Percentiles rank a stretch among this genome's conserved stretches.
Conservation (phyloP, 805 yeast species). For the Candida jianshihensis region DNA sequence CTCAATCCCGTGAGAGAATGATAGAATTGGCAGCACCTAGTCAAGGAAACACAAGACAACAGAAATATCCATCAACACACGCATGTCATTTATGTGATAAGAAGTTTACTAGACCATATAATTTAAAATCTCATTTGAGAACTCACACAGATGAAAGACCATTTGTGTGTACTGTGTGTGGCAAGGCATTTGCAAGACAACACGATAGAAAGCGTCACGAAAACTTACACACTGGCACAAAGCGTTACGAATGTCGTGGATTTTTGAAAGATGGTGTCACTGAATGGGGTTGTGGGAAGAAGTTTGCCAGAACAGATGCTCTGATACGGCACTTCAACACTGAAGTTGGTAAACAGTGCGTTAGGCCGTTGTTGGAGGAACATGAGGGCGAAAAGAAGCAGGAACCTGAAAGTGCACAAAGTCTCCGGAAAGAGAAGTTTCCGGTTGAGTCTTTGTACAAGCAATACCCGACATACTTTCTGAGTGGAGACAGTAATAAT, state of each 20-base stretch:
- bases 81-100: conserved; percentile 82
- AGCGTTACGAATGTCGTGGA: conserved; percentile 68
- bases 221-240: conserved; percentile 69
- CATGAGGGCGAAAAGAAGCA: conserved; percentile 26
- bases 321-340: conserved; percentile 74
- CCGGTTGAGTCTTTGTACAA: conserved; percentile 18
- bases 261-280: conserved; percentile 44
- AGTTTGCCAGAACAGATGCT: conserved; percentile 77
- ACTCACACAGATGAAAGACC: conserved; percentile 88
- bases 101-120: conserved; percentile 87
- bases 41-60: conserved; percentile 46
- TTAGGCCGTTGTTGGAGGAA: conserved; percentile 60
- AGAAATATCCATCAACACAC: conserved; percentile 66
- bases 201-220: conserved; percentile 77
- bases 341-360: conserved; percentile 69
- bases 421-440: conserved; percentile 2
- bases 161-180: conserved; percentile 64
- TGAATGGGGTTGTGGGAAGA: conserved; percentile 75
- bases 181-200: conserved; percentile 75
- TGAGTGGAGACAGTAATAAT: neutral
- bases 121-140: conserved; percentile 81
- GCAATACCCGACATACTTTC: conserved; percentile 14
- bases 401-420: conserved; percentile 1
- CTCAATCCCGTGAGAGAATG: conserved; percentile 43
- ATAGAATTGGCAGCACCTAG: conserved; percentile 58